phyloP scores from a whole-genome alignment of 2,329 filamentous ascomycete genomes.

The Didymella keratinophila region DNA sequence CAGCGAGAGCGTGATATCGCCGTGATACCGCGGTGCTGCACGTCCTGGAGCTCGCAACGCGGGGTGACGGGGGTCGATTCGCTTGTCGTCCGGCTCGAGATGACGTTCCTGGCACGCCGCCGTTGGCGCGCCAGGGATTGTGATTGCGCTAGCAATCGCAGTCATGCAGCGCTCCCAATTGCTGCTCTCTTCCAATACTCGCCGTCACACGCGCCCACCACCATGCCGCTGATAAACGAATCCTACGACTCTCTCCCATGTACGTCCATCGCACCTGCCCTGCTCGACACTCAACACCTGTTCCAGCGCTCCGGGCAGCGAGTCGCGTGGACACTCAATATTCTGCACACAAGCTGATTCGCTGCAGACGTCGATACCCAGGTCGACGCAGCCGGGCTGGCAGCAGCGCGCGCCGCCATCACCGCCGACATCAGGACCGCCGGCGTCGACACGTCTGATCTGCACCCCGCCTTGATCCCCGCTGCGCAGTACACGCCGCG shows the following conservation, averaged over 20 bases:
- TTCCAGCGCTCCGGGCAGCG: no score
- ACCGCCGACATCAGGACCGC: constrained; percentile 69
- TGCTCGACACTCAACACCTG: background rate
- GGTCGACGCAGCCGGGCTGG: constrained; percentile 69
- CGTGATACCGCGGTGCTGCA: background rate
- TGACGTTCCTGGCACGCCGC: constrained; percentile 5
- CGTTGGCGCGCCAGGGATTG: constrained; percentile 23
- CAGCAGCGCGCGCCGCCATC: constrained; percentile 80
- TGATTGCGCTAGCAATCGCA: background rate
- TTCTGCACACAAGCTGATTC: constrained; percentile 24
- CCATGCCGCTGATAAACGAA: constrained; percentile 72
- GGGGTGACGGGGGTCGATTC: background rate
- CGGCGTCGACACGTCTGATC: constrained; percentile 55
- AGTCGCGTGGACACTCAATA: background rate
- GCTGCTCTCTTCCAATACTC: constrained; percentile 2
- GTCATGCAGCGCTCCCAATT: background rate
- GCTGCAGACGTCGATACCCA: constrained; percentile 79
- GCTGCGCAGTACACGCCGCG: constrained; percentile 57
- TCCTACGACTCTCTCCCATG: constrained; percentile 84
- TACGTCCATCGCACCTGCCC: constrained; percentile 55
- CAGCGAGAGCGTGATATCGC: background rate
- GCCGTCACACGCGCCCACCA: constrained; percentile 24
- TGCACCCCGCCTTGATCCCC: constrained; percentile 67
- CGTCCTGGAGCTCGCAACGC: background rate
- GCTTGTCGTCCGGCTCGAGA: background rate